phyloP scores from a whole-genome alignment of 1,284 basidiomycete genomes.

The Sanguinoderma infundibulare region DNA sequence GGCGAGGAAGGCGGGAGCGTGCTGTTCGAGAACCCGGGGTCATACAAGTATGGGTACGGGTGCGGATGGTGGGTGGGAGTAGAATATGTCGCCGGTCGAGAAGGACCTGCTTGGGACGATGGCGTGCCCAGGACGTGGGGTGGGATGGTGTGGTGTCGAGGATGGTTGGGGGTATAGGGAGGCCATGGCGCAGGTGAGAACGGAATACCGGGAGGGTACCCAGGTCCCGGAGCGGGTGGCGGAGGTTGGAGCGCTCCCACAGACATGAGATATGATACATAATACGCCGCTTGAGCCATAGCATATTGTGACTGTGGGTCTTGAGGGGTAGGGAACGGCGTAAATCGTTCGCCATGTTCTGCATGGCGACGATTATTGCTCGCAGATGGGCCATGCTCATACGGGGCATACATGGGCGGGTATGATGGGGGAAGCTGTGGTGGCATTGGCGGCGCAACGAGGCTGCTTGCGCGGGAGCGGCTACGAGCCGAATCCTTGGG shows the following conservation, averaged over 20 bases:
- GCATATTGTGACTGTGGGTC: slow-evolving; percentile 40
- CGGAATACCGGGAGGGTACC: slow-evolving; percentile 11
- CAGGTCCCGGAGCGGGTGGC: slow-evolving; percentile 2
- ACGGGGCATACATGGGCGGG: slow-evolving; percentile 17
- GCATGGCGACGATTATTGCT: not conserved
- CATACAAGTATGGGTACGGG: slow-evolving; percentile 42
- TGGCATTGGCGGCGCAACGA: slow-evolving; percentile 11
- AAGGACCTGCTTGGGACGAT: slow-evolving; percentile 24
- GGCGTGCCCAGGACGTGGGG: slow-evolving; percentile 16
- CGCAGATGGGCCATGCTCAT: slow-evolving; percentile 10
- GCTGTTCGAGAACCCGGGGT: slow-evolving; percentile 46
- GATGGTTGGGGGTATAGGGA: slow-evolving; percentile 37
- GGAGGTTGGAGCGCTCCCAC: slow-evolving; percentile 24
- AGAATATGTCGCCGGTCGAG: slow-evolving; percentile 31
- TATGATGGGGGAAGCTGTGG: slow-evolving; percentile 10
- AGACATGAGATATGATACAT: slow-evolving; percentile 36
- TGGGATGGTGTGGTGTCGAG: slow-evolving; percentile 14
- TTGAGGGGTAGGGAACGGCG: slow-evolving; percentile 13
- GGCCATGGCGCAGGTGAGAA: slow-evolving; percentile 19
- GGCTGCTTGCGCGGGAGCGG: slow-evolving; percentile 1
- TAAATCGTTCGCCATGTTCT: not conserved
- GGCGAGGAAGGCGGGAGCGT: slow-evolving; percentile 54
- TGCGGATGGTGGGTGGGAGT: slow-evolving; percentile 46
- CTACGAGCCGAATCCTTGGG: not conserved
- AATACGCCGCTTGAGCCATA: slow-evolving; percentile 41